Base-by-base conservation (phyloP, 805 yeast species). In the Candida saitoana region DNA sequence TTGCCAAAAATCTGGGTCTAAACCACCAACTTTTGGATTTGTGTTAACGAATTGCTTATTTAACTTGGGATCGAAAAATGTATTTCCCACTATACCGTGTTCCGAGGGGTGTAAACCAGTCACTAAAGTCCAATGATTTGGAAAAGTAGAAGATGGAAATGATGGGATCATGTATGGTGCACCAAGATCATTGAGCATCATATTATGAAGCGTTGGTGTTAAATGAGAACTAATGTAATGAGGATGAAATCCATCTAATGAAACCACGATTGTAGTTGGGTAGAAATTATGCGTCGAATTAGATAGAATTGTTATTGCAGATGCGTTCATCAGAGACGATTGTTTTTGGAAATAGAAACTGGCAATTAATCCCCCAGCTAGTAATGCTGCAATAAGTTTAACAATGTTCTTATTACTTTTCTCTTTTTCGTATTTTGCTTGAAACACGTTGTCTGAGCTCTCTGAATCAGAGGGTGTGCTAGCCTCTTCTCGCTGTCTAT, bases 201-300 rank as follows among this genome's bases (percentile, higher is more conserved):
- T 59, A 7, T 69, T 60, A 54, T 84, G 81, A 57, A 90, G 55
- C 29, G 78, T 68, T 1, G 98, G 98, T 0, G 96, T 90, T 22
- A 72, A 54, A 15, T 69, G 63, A 4, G 74, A 51, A 2, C 82
- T 79, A 9, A 90, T 77, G 57, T 88, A 85, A 54, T 87, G 91
- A 2, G 97, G 97, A 55, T 90, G 95, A 59, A 90, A 84, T 7
- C 96, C 96, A 59, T 87, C 96, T 20, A 91, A 60, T 0, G 96
- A 87, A 1, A 90, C 69, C 36, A 89, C 57, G 1, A 90, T 63
- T 1, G 96, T 90, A 6, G 95, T 80, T n/a, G 93, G 86, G 52
- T 82, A 68, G 59, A 82, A 87, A 2, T 66, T 66, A 47, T 77
- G 80, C 0, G 95, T 83, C 1, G 87, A 84, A 56, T 87, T 87